A percentile compares a stretch with the other conserved stretches of the same genome.
phyloP scores from a whole-genome alignment of 345 rosid species.

The Lepidium africanum region DNA sequence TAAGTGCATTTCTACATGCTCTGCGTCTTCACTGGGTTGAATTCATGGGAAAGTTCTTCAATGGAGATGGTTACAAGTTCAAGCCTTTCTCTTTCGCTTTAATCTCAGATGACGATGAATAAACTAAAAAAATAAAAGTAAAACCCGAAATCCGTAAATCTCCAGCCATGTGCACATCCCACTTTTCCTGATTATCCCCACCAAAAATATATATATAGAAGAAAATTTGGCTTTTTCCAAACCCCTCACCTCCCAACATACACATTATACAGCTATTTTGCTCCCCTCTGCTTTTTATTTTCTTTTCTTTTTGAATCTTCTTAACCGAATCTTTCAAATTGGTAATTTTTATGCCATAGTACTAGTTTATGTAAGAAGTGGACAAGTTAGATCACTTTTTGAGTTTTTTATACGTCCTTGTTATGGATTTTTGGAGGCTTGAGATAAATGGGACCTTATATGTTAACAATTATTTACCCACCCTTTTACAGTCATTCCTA shows the following conservation, averaged over 20 bases:
- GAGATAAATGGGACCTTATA: background rate
- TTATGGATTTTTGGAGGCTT: slow-evolving; percentile 17
- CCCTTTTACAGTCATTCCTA: background rate
- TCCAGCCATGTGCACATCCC: slow-evolving; percentile 15
- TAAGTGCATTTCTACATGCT: slow-evolving; percentile 93
- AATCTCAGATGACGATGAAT: slow-evolving; percentile 59
- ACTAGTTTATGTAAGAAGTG: slow-evolving; percentile 17
- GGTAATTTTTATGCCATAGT: slow-evolving; percentile 4
- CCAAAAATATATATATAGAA: slow-evolving; percentile 15
- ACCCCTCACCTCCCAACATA: background rate
- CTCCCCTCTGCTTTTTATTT: background rate
- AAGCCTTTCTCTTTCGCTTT: slow-evolving; percentile 74
- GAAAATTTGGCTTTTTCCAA: slow-evolving; percentile 3
- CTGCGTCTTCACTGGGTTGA: slow-evolving; percentile 99
- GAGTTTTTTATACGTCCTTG: background rate
- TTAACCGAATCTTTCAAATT: slow-evolving; percentile 15
- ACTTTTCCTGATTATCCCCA: background rate
- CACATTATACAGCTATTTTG: slow-evolving; percentile 21
- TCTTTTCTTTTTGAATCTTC: background rate
- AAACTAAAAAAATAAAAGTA: background rate
- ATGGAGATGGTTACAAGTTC: slow-evolving; percentile 95
- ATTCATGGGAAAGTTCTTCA: slow-evolving; percentile 81
- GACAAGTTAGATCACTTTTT: slow-evolving; percentile 12
- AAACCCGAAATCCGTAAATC: background rate
- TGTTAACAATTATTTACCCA: background rate